These are phyloP conservation scores for Suhomyces prunicola DNA, from an alignment of 805 yeast species.

Conservation along the genomic window DNA sequence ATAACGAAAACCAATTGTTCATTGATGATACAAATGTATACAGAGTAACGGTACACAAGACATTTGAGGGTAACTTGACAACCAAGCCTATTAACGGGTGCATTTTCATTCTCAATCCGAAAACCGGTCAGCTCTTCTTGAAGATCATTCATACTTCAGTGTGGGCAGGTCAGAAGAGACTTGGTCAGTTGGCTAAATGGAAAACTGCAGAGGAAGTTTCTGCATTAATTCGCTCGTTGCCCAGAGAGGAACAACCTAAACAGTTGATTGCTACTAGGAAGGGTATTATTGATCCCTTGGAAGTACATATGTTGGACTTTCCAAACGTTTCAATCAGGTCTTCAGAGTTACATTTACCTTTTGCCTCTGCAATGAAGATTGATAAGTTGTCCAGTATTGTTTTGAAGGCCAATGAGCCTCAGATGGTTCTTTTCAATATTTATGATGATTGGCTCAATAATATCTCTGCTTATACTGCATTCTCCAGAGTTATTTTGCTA, in stretches of 20 bases:
- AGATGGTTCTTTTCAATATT: slow-evolving; percentile 84
- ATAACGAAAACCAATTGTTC: slow-evolving; percentile 77
- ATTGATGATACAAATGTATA: slow-evolving; percentile 94
- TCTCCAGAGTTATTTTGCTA: slow-evolving; percentile 80
- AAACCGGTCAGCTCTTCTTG: slow-evolving; percentile 83
- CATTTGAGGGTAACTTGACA: slow-evolving; percentile 88
- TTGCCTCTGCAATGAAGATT: slow-evolving; percentile 78
- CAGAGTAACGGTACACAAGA: slow-evolving; percentile 85
- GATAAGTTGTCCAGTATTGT: slow-evolving; percentile 78
- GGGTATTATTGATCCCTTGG: slow-evolving; percentile 90
- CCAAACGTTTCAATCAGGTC: slow-evolving; percentile 88
- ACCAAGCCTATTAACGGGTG: slow-evolving; percentile 95
- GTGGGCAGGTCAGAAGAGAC: slow-evolving; percentile 95
- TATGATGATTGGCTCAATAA: slow-evolving; percentile 92
- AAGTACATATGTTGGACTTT: slow-evolving; percentile 95
- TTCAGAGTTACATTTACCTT: slow-evolving; percentile 86
- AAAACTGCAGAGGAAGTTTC: slow-evolving; percentile 98
- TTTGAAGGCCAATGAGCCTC: slow-evolving; percentile 84
- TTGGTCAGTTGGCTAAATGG: slow-evolving; percentile 95
- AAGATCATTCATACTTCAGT: slow-evolving; percentile 90
- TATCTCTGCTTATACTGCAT: slow-evolving; percentile 88
- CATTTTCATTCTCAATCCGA: slow-evolving; percentile 83
- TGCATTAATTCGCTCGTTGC: slow-evolving; percentile 81
- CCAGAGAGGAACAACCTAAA: slow-evolving; percentile 91
- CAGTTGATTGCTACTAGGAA: slow-evolving; percentile 87